These are phyloP conservation scores for Silene conica DNA, from an alignment of 148 eudicot genomes.

Conservation along the genomic window DNA sequence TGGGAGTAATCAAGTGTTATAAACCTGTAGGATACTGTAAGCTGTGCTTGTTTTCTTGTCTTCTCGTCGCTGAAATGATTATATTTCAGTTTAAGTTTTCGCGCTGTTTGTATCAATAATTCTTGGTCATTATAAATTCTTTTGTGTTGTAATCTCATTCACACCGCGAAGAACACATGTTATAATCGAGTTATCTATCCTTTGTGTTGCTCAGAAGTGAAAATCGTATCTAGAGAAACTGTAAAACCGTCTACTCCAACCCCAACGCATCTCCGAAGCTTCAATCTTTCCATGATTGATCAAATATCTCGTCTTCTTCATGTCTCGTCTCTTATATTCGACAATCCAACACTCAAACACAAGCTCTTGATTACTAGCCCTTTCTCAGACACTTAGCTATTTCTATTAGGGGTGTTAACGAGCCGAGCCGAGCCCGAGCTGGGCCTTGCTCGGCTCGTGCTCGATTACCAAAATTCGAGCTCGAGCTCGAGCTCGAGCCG, in stretches of 20 bases:
- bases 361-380: not conserved
- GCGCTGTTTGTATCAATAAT: too few relatives aligned
- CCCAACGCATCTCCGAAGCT: constrained; percentile 1
- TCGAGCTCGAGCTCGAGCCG: too few relatives aligned
- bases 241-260: constrained; percentile 13
- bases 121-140: too few relatives aligned
- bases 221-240: constrained; percentile 9
- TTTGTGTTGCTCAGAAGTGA: constrained; percentile 6
- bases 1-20: not conserved
- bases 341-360: not conserved
- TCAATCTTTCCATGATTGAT: constrained; percentile 14
- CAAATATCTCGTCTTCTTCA: not conserved
- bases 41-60: not conserved
- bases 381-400: not conserved
- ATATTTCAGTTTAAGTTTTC: too few relatives aligned
- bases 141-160: constrained; percentile 7
- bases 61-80: not conserved
- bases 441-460: too few relatives aligned
- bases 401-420: constrained; percentile 9
- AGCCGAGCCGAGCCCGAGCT: not conserved
- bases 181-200: not conserved
- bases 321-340: constrained; percentile 14
- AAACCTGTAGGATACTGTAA: not conserved
- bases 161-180: not conserved
- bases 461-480: too few relatives aligned